A percentile compares a stretch with the other conserved stretches of the same genome.
phyloP scores from a whole-genome alignment of 805 yeast species.

The Cyberlindnera nakhonratchasimensis region DNA sequence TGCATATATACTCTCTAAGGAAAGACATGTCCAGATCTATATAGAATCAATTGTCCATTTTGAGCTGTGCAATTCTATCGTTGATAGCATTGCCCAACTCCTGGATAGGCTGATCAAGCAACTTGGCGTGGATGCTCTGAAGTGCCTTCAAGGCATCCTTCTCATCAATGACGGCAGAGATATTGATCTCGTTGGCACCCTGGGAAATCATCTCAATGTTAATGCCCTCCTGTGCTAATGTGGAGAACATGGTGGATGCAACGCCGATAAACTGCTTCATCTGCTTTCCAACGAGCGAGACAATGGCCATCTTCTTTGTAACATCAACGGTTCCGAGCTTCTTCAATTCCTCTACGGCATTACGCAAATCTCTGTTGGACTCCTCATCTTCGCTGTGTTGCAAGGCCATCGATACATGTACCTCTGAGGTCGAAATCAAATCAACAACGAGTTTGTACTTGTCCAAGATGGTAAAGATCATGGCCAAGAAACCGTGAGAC shows the following conservation, averaged over 20 bases:
- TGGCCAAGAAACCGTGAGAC: constrained; percentile 93
- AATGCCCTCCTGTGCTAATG: constrained; percentile 84
- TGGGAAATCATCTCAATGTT: constrained; percentile 98
- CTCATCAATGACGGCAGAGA: constrained; percentile 89
- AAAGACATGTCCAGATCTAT: background rate
- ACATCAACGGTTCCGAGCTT: constrained; percentile 87
- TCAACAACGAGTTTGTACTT: constrained; percentile 85
- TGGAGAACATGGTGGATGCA: constrained; percentile 95
- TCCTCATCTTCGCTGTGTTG: constrained; percentile 70
- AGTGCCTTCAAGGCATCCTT: constrained; percentile 81
- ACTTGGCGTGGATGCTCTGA: constrained; percentile 74
- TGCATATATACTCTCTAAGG: background rate
- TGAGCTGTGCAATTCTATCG: constrained; percentile 44
- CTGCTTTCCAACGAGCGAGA: constrained; percentile 92
- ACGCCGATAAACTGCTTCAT: constrained; percentile 96
- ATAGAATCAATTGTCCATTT: constrained; percentile 30
- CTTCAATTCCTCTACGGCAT: constrained; percentile 74
- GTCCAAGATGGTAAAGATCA: constrained; percentile 83
- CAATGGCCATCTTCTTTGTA: constrained; percentile 82
- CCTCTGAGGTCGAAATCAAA: constrained; percentile 94
- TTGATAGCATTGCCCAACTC: constrained; percentile 30
- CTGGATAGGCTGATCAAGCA: constrained; percentile 48
- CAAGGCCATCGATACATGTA: constrained; percentile 96
- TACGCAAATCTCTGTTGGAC: constrained; percentile 47
- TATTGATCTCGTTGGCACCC: constrained; percentile 97